These are phyloP conservation scores for Nicotiana sylvestris DNA, from an alignment of 257 asterid species.

Conservation along the genomic window DNA sequence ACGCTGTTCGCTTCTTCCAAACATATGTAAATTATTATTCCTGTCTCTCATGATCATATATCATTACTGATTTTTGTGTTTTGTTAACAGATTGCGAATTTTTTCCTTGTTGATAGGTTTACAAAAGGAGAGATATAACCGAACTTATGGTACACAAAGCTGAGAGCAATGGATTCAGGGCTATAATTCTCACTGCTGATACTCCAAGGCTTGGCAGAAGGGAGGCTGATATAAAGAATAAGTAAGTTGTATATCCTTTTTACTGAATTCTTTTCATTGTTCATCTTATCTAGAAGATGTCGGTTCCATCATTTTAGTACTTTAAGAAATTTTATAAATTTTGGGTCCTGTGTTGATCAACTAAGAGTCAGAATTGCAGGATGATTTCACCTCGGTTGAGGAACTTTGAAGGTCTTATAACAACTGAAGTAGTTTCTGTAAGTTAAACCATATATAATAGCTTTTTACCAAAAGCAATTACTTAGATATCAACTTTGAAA, in stretches of 20 bases:
- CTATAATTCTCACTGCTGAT: constrained; percentile 53
- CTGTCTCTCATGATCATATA: not conserved
- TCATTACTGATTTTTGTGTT: not conserved
- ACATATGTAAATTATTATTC: constrained; percentile 33
- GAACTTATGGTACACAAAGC: constrained; percentile 59
- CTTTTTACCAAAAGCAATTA: not conserved
- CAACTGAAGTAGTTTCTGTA: constrained; percentile 35
- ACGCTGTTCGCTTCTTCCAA: constrained; percentile 65
- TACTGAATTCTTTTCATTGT: not conserved
- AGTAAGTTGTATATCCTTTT: constrained; percentile 22
- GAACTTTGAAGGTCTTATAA: constrained; percentile 55
- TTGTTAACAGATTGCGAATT: not conserved
- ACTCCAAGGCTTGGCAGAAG: constrained; percentile 55
- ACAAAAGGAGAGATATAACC: constrained; percentile 46
- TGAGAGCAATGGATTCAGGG: constrained; percentile 61
- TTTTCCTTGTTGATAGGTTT: constrained; percentile 28
- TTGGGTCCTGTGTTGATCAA: not conserved
- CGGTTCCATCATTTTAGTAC: not conserved
- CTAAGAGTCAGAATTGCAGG: constrained; percentile 28
- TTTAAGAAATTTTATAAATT: not conserved
- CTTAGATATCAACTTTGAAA: not conserved
- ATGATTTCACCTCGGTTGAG: constrained; percentile 46
- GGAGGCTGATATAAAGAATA: constrained; percentile 60
- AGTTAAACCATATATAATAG: constrained; percentile 12
- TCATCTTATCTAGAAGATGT: not conserved